phyloP scores from a whole-genome alignment of 208 protist genomes.

The Crithidia fasciculata region DNA sequence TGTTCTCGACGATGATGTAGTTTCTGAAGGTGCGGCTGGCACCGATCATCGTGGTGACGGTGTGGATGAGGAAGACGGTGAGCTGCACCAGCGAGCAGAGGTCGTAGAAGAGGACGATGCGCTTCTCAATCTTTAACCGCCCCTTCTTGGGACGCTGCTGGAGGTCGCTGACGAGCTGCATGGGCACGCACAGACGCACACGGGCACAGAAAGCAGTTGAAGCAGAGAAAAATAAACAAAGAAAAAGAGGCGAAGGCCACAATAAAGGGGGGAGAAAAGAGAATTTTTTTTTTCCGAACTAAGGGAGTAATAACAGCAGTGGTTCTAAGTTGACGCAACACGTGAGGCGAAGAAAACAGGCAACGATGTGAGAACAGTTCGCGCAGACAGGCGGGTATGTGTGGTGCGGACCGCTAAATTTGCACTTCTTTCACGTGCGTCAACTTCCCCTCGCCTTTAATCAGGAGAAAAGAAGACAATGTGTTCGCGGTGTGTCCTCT shows the following conservation, averaged over 20 bases:
- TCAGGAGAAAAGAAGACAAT: no score
- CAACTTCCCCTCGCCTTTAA: no score
- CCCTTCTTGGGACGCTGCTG: constrained; percentile 73
- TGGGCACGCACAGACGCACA: neutral
- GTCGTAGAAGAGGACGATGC: constrained; percentile 60
- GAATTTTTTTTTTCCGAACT: constrained; percentile 12
- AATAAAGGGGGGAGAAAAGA: neutral
- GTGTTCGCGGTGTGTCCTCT: no score
- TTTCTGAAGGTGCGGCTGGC: constrained; percentile 55
- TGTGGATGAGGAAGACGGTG: constrained; percentile 59
- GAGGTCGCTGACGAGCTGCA: constrained; percentile 83
- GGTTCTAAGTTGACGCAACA: no score
- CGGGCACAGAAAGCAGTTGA: no score
- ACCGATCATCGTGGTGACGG: constrained; percentile 43
- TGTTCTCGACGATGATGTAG: constrained; percentile 46
- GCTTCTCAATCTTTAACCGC: constrained; percentile 67
- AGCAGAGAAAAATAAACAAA: no score
- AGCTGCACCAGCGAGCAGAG: constrained; percentile 65
- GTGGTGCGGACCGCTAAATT: no score
- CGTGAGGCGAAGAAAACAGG: neutral
- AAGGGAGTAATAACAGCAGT: no score
- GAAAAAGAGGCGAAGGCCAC: no score
- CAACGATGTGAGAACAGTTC: neutral
- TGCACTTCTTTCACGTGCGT: no score
- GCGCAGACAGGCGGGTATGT: no score